Evolutionary conservation across 495 filamentous ascomycete species (phyloP), one percentile per base, ranked within the genome.

Genomic region (Aspergillus ostianus): DNA sequence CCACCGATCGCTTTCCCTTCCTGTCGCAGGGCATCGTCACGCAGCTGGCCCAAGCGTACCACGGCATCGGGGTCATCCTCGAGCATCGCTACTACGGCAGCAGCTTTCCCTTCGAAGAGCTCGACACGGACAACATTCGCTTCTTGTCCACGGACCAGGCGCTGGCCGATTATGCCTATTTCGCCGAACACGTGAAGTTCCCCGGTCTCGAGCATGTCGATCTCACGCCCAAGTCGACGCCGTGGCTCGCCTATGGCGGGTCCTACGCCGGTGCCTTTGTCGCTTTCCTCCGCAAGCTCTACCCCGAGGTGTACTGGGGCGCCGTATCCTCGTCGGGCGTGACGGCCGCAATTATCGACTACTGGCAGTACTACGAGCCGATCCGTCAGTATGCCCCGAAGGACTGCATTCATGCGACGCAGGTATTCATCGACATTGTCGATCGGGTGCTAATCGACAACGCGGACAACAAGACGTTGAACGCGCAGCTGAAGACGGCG

Each of bases 91-190:
- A 90, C 75, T 91, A 90, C 58, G 88, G 88, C 6, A 74, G 66
- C 19, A 88, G 85, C 66, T 81, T 83, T 54, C 86, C 87, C 0
- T 76, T 75, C 0, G 59, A 72, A 8, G 77, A 88, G 66, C 73
- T 90, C 48, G 85, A 82, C 51, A 85, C 82, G 0, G 75, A 85
- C 64, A 90, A 77, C 64, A 69, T 92, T 59, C 83, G 88, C 2
- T 91, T 91, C 74, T 76, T 92, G 65, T 86, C 86, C 1, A 92
- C 88, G 6, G 86, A 91, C 52, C 89, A 92, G 63, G 84, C 87
- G 0, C 58, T 92, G 17, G 88, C 87, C 8, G 89, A 92, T 66
- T 81, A 82, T 47, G 88, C 80, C 17, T 91, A 87, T 68, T 91
- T 91, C 71, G 87, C 88, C 10, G 61, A 83, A 51, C 77, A 91